Conservation (phyloP, 306 rosid genomes). For the Herpetospermum pedunculosum region DNA sequence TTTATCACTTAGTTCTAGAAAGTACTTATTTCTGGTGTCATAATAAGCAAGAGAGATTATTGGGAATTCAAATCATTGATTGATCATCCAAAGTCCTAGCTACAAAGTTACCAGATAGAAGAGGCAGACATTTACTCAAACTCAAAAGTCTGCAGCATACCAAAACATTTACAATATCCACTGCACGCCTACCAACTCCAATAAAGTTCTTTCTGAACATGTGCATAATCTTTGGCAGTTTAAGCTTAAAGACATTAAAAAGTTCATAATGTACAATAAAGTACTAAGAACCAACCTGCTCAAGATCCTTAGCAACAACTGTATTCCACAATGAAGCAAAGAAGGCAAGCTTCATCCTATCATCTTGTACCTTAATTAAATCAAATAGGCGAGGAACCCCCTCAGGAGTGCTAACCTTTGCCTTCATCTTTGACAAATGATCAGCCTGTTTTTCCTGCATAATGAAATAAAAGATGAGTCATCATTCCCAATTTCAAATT, state of each 20-base stretch:
- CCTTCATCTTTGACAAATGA: conserved; percentile 48
- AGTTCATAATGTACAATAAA: neutral
- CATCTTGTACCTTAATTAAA: conserved; percentile 66
- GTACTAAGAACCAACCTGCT: conserved; percentile 50
- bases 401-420: conserved; percentile 58
- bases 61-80: neutral
- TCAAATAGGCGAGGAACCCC: conserved; percentile 90
- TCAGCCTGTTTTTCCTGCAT: conserved; percentile 80
- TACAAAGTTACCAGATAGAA: neutral
- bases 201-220: neutral
- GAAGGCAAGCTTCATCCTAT: conserved; percentile 89
- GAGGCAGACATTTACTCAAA: neutral
- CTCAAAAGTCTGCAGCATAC: neutral
- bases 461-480: conserved; percentile 6
- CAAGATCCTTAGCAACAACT: conserved; percentile 76
- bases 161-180: neutral
- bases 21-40: neutral
- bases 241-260: neutral
- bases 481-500: neutral
- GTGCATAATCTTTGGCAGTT: neutral
- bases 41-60: neutral
- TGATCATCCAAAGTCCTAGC: neutral
- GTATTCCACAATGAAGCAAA: conserved; percentile 65
- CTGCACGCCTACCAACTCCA: neutral
- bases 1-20: neutral